Evolutionary conservation across 192 early-diverging fungal genomes (phyloP), one percentile per base, ranked within the genome.

Genomic region (Backusella macrospora): DNA sequence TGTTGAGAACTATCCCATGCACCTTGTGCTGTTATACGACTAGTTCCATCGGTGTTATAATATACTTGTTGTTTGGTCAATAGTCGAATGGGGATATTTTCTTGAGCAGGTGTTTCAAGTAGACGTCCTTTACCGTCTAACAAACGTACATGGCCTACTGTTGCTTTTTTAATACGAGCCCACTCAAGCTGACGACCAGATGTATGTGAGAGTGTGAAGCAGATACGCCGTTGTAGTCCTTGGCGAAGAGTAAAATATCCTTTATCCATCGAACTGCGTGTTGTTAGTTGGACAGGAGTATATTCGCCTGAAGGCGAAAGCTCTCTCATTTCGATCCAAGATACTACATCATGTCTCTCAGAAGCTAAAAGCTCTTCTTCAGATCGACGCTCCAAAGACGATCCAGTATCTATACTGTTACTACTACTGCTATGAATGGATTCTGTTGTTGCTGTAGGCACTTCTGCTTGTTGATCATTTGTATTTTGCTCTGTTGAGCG

Each of bases 1-100:
- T 92, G 89, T 7, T 93, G 83, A 0, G 92, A 92, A 18, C 91
- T 92, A 66, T 94, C 93, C 93, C 93, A 94, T 6, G 91, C 81
- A 21, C 87, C 87, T 1, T 84, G 80, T 8, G 83, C 82, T 13
- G 73, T 59, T 0, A 92, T 68, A 18, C 86, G 86, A 69, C 89
- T 87, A 0, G 91, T 90, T 14, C 92, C 92, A 69, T 92, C 88
- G 0, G 70, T 76, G 1, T 86, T 82, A 34, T 86, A 84, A 10
- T 81, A 72, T 5, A 85, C 81, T 10, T 34, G 14, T 70, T 87
- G 87, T 6, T 81, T 78, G 39, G 86, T 72, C 13, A 84, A 49
- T 26, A 90, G 70, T 12, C 77, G 81, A 42, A 86, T 80, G 7
- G 85, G 68, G 13, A 87, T 78, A 48, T 86, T 85, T 26, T 87